Evolutionary conservation across 257 asterid species (phyloP), one percentile per base, ranked within the genome.

Genomic region (Paraleonurus japonicus): DNA sequence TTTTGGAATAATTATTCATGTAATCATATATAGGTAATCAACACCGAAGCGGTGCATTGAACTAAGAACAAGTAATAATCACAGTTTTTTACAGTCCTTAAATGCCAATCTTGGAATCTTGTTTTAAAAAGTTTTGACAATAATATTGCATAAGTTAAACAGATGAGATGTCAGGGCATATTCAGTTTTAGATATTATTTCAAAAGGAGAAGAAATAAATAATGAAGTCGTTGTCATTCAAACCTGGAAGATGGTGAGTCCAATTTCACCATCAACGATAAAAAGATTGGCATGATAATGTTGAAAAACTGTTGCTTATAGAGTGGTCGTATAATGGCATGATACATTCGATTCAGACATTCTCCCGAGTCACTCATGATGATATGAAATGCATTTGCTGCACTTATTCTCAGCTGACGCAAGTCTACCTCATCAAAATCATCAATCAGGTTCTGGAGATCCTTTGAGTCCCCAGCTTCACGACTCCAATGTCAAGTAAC

Each of bases 361-460:
- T n/a, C n/a, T n/a, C n/a, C n/a, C n/a, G n/a, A n/a, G n/a, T n/a
- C 98, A 37, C 90, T 83, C 92, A 94, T 84, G 69, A 94, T 81
- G 81, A 88, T 79, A 79, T 82, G 88, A 83, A 94, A 94, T 71
- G 96, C 95, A 83, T 94, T 96, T 58, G 88, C 96, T 32, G 96
- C 92, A 75, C 75, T 73, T 83, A 80, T 89, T 87, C 84, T 83
- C 79, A 86, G 82, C 78, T 69, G 80, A 75, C 73, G 72, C 79
- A 78, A 27, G 60, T 76, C 86, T 51, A 80, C 82, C 78, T 78
- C 84, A 59, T 81, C 81, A n/a, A n/a, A n/a, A n/a, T n/a, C n/a
- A n/a, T n/a, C n/a, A n/a, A n/a, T n/a, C n/a, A n/a, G n/a, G n/a
- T n/a, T n/a, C n/a, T n/a, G n/a, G n/a, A n/a, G n/a, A n/a, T n/a